Percentiles rank a stretch among this genome's conserved stretches.
Evolutionary conservation across 495 filamentous ascomycete species (phyloP).

Genomic region (Hypoxylon fragiforme): DNA sequence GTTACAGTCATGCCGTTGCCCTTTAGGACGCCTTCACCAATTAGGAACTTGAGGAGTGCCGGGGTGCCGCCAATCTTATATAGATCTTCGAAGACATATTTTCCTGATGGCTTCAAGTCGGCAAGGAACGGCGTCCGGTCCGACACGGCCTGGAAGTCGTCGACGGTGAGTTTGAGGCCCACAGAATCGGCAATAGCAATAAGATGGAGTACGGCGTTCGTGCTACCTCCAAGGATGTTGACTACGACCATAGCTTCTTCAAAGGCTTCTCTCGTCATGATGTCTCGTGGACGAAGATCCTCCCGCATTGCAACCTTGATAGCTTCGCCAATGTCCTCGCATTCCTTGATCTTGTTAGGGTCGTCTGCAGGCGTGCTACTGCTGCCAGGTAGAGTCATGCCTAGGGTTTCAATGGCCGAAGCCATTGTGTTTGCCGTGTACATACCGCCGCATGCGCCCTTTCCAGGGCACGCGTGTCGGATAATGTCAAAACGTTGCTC

Average conservation of each 20-base stretch:
- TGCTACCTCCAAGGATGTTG: conserved; percentile 93
- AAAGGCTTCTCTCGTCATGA: conserved; percentile 88
- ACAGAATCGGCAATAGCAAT: conserved; percentile 96
- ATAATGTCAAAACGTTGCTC: conserved; percentile 92
- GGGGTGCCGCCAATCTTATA: conserved; percentile 91
- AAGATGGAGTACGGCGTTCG: conserved; percentile 94
- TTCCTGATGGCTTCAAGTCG: conserved; percentile 95
- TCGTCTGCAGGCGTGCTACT: conserved; percentile 92
- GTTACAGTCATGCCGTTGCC: conserved; percentile 91
- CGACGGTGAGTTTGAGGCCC: conserved; percentile 90
- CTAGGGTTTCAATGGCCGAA: conserved; percentile 92
- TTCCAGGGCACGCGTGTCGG: conserved; percentile 88
- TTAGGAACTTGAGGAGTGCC: conserved; percentile 84
- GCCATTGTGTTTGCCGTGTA: conserved; percentile 99
- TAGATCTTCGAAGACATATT: conserved; percentile 94
- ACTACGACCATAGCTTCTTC: conserved; percentile 96
- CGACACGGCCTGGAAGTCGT: conserved; percentile 95
- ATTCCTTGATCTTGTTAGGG: conserved; percentile 82
- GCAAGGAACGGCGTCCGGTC: conserved; percentile 92
- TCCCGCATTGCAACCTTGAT: conserved; percentile 85
- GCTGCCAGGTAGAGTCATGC: conserved; percentile 92
- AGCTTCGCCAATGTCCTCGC: conserved; percentile 78
- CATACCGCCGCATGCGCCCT: conserved; percentile 97
- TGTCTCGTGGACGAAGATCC: conserved; percentile 86
- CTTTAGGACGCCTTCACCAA: conserved; percentile 86